Percentiles rank a stretch among this genome's conserved stretches.
These are phyloP conservation scores for Mortierella sp. DNA, from an alignment of 371 early-diverging fungal species.

Conservation along the genomic window DNA sequence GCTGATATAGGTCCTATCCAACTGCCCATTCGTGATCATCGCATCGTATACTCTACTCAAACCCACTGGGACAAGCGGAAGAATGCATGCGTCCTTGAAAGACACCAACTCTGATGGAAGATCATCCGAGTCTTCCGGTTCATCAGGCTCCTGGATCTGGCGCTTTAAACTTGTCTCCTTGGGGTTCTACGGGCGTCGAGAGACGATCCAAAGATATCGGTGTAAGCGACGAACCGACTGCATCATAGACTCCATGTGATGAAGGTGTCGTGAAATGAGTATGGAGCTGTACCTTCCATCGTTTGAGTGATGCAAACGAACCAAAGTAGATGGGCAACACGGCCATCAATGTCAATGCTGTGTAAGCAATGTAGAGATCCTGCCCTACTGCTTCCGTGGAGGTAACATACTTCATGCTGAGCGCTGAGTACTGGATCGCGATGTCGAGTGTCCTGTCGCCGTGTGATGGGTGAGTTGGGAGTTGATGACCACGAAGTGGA, in stretches of 20 bases:
- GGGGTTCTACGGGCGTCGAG: slow-evolving; percentile 17
- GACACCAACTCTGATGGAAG: slow-evolving; percentile 78
- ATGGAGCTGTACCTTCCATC: slow-evolving; percentile 67
- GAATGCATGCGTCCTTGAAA: slow-evolving; percentile 87
- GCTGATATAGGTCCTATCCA: slow-evolving; percentile 86
- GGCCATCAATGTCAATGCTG: slow-evolving; percentile 86
- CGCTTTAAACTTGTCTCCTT: slow-evolving; percentile 42
- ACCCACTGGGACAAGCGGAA: slow-evolving; percentile 91
- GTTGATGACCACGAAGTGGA: too few relatives aligned
- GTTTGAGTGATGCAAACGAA: slow-evolving; percentile 77
- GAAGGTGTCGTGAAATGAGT: too few relatives aligned
- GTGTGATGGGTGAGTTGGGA: neutral
- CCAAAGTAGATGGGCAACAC: slow-evolving; percentile 88
- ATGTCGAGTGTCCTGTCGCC: slow-evolving; percentile 1
- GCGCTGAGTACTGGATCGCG: neutral
- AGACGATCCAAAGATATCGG: too few relatives aligned
- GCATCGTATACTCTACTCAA: slow-evolving; percentile 80
- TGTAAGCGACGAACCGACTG: too few relatives aligned
- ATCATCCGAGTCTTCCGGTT: slow-evolving; percentile 65
- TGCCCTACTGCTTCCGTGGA: slow-evolving; percentile 32
- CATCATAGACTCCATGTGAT: too few relatives aligned
- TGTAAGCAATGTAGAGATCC: slow-evolving; percentile 82
- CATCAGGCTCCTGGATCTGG: slow-evolving; percentile 65
- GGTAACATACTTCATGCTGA: slow-evolving; percentile 13
- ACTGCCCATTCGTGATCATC: slow-evolving; percentile 81